Conservation (phyloP, 2,329 filamentous ascomycete genomes). For the Trichoderma breve region DNA sequence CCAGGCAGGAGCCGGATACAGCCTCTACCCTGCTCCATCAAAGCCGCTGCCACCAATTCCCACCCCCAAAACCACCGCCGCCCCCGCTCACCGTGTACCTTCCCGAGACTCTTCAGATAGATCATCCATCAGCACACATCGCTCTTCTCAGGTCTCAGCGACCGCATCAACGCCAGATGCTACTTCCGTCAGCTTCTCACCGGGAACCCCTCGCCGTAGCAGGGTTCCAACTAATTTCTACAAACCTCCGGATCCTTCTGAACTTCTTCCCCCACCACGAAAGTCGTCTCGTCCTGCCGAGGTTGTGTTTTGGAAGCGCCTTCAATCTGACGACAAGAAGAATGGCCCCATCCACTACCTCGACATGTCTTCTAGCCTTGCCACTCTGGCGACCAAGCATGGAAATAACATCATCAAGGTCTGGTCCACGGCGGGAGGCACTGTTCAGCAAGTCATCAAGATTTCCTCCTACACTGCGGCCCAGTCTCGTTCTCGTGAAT, state of each 20-base stretch:
- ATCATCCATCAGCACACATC: slow-evolving; percentile 21
- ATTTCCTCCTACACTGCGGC: slow-evolving; percentile 41
- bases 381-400: slow-evolving; percentile 38
- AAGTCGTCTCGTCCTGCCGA: slow-evolving; percentile 18
- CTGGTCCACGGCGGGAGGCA: slow-evolving; percentile 79
- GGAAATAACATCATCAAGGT: slow-evolving; percentile 80
- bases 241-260: neutral
- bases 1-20: slow-evolving; percentile 17
- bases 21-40: slow-evolving; percentile 23
- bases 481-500: slow-evolving; percentile 40
- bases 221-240: slow-evolving; percentile 9
- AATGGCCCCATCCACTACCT: slow-evolving; percentile 36
- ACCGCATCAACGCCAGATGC: slow-evolving; percentile 16
- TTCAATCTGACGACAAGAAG: slow-evolving; percentile 31
- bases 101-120: slow-evolving; percentile 20
- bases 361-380: slow-evolving; percentile 35
- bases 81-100: slow-evolving; percentile 4
- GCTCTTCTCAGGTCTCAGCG: slow-evolving; percentile 21
- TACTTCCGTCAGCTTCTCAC: slow-evolving; percentile 18
- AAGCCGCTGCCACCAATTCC: slow-evolving; percentile 25
- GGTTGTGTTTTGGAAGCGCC: slow-evolving; percentile 25
- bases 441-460: slow-evolving; percentile 56
- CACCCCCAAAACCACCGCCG: slow-evolving; percentile 8
- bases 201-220: slow-evolving; percentile 14
- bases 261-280: neutral